These are phyloP conservation scores for Neofusicoccum laricinum DNA, from an alignment of 2,329 filamentous ascomycete genomes.

Conservation along the genomic window DNA sequence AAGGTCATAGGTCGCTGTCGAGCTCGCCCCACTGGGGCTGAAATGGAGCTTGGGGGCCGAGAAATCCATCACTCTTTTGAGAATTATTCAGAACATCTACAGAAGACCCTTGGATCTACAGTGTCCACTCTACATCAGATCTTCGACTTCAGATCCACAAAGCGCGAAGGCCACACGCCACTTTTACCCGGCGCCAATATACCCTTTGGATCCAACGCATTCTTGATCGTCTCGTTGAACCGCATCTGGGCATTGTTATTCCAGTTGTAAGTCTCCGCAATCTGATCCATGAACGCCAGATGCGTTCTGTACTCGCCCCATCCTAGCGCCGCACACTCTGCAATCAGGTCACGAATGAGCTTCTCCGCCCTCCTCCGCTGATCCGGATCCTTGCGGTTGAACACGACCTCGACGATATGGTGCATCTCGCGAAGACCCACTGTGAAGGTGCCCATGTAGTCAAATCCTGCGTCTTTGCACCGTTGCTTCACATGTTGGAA, in stretches of 20 bases:
- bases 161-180: conserved; percentile 23
- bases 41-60: too few relatives aligned
- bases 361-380: conserved; percentile 25
- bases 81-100: too few relatives aligned
- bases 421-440: conserved; percentile 43
- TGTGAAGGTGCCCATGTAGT: conserved; percentile 26
- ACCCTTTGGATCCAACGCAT: conserved; percentile 43
- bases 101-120: too few relatives aligned
- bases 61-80: too few relatives aligned
- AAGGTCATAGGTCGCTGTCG: too few relatives aligned
- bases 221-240: conserved; percentile 46
- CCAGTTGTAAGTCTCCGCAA: conserved; percentile 47
- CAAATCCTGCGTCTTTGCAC: conserved; percentile 23
- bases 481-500: conserved; percentile 30
- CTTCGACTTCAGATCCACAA: neutral
- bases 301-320: conserved; percentile 50
- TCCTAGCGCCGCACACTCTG: conserved; percentile 39
- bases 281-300: conserved; percentile 47
- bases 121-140: neutral
- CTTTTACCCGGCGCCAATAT: conserved; percentile 27
- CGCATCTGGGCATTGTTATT: conserved; percentile 42
- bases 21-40: too few relatives aligned
- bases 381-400: conserved; percentile 25
- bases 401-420: conserved; percentile 35
- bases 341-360: conserved; percentile 31